Percentiles rank a stretch among this genome's conserved stretches.
Conservation (phyloP, 1,284 basidiomycete genomes). For the Cutaneotrichosporon spelunceum region DNA sequence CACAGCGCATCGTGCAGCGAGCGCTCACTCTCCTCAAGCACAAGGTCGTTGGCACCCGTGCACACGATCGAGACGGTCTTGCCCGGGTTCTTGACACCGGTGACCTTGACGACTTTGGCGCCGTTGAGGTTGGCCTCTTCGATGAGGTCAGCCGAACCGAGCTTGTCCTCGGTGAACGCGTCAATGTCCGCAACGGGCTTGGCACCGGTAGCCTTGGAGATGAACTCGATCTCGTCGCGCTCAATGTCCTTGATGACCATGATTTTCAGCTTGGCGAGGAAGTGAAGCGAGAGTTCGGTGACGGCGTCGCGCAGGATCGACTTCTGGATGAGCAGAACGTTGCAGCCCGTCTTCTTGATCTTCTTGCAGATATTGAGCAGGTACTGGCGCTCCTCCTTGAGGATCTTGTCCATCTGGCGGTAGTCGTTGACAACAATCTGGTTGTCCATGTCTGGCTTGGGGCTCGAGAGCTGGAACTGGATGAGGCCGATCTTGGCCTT, state of each 20-base stretch:
- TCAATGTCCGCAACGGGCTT: slow-evolving; percentile 98
- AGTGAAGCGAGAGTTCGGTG: slow-evolving; percentile 96
- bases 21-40: slow-evolving; percentile 95
- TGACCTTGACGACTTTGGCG: slow-evolving; percentile 89
- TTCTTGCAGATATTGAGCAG: slow-evolving; percentile 98
- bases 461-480: slow-evolving; percentile 96
- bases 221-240: slow-evolving; percentile 97
- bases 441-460: slow-evolving; percentile 99
- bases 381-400: slow-evolving; percentile 98
- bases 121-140: slow-evolving; percentile 85
- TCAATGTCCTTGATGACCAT: slow-evolving; percentile 97
- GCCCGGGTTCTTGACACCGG: slow-evolving; percentile 91
- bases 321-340: slow-evolving; percentile 97
- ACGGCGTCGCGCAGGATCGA: slow-evolving; percentile 98
- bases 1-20: slow-evolving; percentile 97
- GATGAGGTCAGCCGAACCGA: slow-evolving; percentile 91
- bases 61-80: slow-evolving; percentile 94
- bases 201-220: slow-evolving; percentile 89
- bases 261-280: slow-evolving; percentile 96
- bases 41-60: slow-evolving; percentile 88
- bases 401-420: slow-evolving; percentile 99
- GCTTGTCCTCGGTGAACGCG: slow-evolving; percentile 97
- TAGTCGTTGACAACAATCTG: slow-evolving; percentile 99
- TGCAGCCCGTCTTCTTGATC: slow-evolving; percentile 99
- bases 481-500: slow-evolving; percentile 99